Evolutionary conservation across 1,139 yeast species (phyloP).

Genomic region (Lodderomyces parapsilosis): DNA sequence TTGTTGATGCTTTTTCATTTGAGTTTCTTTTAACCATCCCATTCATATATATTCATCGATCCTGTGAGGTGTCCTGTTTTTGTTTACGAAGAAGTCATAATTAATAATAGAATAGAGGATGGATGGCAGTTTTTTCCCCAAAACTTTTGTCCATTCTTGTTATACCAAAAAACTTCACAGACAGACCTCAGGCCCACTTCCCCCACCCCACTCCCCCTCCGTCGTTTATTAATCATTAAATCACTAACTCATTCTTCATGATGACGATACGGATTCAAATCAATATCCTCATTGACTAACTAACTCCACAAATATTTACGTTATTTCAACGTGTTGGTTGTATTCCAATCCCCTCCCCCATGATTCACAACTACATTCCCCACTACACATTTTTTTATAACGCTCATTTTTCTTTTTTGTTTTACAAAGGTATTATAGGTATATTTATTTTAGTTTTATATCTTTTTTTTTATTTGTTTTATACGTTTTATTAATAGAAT

Average conservation of each 20-base stretch:
- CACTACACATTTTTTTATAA: too few species aligned
- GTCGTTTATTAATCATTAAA: too few species aligned
- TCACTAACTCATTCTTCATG: background rate
- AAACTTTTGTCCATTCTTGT: background rate
- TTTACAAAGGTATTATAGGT: conserved; percentile 1
- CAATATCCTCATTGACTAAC: background rate
- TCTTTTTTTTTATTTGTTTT: background rate
- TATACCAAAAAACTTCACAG: background rate
- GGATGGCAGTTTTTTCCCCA: background rate
- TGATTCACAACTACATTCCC: background rate
- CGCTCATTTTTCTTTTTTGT: background rate
- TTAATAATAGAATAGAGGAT: background rate
- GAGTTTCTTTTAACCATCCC: too few species aligned
- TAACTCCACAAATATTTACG: background rate
- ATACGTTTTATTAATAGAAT: conserved; percentile 2
- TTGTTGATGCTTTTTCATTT: too few species aligned
- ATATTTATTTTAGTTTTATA: background rate
- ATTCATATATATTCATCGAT: background rate
- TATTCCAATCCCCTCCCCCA: too few species aligned
- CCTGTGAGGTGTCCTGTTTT: background rate
- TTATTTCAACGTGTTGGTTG: too few species aligned
- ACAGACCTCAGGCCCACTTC: too few species aligned
- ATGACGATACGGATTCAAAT: background rate
- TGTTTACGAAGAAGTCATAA: background rate
- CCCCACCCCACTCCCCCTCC: background rate